phyloP scores from a whole-genome alignment of 371 early-diverging fungal species.

The Circinella minor region DNA sequence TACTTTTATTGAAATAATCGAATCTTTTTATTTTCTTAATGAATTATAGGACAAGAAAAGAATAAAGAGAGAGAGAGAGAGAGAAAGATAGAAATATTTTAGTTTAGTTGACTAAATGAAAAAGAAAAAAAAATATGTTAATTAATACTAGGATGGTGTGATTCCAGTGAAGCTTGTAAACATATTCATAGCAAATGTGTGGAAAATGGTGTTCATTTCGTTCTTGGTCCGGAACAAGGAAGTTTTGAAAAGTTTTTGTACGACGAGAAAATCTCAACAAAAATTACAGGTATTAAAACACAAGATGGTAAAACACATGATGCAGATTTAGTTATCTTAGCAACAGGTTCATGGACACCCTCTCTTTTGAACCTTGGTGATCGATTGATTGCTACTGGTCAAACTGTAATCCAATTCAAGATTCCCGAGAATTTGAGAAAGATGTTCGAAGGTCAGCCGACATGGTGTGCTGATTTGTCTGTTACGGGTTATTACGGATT shows the following conservation, averaged over 20 bases:
- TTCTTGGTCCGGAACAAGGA: slow-evolving; percentile 38
- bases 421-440: slow-evolving; percentile 3
- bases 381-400: slow-evolving; percentile 51
- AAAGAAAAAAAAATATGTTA: background rate
- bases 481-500: slow-evolving; percentile 60
- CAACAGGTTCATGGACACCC: slow-evolving; percentile 64
- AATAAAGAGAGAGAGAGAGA: too few relatives aligned
- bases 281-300: slow-evolving; percentile 48
- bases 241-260: slow-evolving; percentile 28
- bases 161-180: slow-evolving; percentile 38
- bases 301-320: slow-evolving; percentile 39
- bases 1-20: background rate
- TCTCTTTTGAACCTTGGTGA: slow-evolving; percentile 43
- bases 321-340: slow-evolving; percentile 48
- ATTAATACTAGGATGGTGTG: slow-evolving; percentile 37
- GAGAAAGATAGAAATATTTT: too few relatives aligned
- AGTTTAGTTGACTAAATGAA: background rate
- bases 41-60: too few relatives aligned
- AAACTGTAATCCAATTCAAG: slow-evolving; percentile 57
- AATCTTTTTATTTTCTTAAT: background rate
- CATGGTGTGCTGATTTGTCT: slow-evolving; percentile 57
- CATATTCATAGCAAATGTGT: slow-evolving; percentile 39
- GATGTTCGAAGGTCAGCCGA: slow-evolving; percentile 33
- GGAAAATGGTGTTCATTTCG: slow-evolving; percentile 41
- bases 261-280: slow-evolving; percentile 11